Evolutionary conservation across 177 flowering plant species (phyloP).

Genomic region (Vitis hybrid): DNA sequence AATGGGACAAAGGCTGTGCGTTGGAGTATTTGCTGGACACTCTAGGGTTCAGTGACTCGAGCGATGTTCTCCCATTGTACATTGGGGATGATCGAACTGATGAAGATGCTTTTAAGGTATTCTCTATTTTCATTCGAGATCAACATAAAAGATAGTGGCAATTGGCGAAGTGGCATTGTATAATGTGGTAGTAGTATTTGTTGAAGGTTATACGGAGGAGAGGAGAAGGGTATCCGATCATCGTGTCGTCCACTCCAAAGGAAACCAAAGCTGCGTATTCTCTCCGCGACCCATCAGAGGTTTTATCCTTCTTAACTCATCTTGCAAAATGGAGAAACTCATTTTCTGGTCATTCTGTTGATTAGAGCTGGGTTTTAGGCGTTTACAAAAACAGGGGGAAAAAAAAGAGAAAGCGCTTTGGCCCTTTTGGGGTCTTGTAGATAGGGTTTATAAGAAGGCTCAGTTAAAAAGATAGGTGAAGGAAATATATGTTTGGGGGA

Average conservation of each 20-base stretch:
- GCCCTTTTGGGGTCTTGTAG: too few species aligned
- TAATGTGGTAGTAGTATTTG: too few species aligned
- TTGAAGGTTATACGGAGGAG: constrained; percentile 42
- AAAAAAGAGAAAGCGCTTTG: neutral
- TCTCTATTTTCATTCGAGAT: neutral
- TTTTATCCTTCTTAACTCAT: constrained; percentile 40
- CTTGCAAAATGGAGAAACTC: constrained; percentile 51
- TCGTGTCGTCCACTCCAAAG: constrained; percentile 57
- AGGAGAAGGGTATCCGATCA: constrained; percentile 55
- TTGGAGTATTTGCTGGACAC: constrained; percentile 50
- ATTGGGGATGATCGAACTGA: constrained; percentile 72
- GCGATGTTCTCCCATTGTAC: constrained; percentile 51
- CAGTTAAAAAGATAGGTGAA: too few species aligned
- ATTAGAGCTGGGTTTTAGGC: constrained; percentile 9
- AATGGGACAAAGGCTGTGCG: constrained; percentile 74
- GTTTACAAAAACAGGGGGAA: neutral
- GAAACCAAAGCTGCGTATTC: constrained; percentile 59
- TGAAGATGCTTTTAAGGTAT: constrained; percentile 74
- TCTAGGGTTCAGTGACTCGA: constrained; percentile 37
- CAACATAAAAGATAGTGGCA: too few species aligned
- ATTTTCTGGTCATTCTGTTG: constrained; percentile 11
- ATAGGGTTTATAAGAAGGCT: too few species aligned
- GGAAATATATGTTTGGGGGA: too few species aligned
- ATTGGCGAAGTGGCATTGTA: too few species aligned
- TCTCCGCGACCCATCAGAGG: constrained; percentile 64